phyloP scores from a whole-genome alignment of 2,329 filamentous ascomycete species.

The Beauveria sp. region DNA sequence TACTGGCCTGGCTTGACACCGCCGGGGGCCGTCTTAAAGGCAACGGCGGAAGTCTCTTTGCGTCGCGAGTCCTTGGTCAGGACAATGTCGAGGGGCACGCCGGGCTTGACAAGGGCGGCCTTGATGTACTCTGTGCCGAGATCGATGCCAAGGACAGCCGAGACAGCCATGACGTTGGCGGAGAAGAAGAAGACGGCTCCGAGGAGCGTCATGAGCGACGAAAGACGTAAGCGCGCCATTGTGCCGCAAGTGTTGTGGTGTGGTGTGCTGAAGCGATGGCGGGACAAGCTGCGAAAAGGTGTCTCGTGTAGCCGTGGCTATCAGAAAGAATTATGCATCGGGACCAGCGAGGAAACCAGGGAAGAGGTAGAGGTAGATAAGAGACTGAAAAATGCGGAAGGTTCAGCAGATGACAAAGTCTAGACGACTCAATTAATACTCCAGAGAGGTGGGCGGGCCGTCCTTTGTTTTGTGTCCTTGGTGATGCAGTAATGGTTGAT shows the following conservation, averaged over 20 bases:
- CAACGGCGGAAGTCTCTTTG: conserved; percentile 85
- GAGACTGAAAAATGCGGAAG: background rate
- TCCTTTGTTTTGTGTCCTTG: background rate
- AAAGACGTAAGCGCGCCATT: conserved; percentile 28
- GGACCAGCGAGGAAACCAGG: background rate
- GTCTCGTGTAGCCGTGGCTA: background rate
- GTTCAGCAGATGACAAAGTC: background rate
- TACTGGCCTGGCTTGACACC: conserved; percentile 57
- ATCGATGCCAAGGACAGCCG: conserved; percentile 86
- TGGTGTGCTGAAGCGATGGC: background rate
- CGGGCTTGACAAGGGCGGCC: conserved; percentile 89
- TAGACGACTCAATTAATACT: background rate
- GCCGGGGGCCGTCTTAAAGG: conserved; percentile 78
- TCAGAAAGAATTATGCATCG: background rate
- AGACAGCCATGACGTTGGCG: conserved; percentile 42
- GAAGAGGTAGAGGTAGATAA: background rate
- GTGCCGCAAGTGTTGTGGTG: conserved; percentile 1
- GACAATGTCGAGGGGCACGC: conserved; percentile 94
- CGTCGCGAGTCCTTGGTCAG: conserved; percentile 95
- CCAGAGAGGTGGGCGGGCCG: background rate
- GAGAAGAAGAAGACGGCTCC: conserved; percentile 30
- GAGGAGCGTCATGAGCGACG: conserved; percentile 31
- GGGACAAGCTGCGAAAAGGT: background rate
- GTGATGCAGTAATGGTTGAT: conserved; percentile 3
- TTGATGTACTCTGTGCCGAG: conserved; percentile 97